phyloP scores from a whole-genome alignment of 495 filamentous ascomycete species.

The Aspergillus kassunensis region DNA sequence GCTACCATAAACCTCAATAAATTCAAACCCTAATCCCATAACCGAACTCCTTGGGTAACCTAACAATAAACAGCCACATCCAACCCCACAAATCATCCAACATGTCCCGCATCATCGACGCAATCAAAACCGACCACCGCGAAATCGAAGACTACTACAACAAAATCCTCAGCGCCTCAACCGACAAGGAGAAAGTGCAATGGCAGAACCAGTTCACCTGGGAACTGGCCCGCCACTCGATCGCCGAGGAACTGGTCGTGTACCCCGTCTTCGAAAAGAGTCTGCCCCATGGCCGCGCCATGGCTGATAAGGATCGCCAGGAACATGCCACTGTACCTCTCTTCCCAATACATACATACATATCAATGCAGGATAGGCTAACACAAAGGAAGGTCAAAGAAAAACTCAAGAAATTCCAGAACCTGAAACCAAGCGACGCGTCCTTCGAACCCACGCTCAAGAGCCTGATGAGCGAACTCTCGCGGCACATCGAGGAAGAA shows the following conservation, averaged over 20 bases:
- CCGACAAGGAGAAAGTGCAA: slow-evolving; percentile 43
- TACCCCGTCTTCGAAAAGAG: slow-evolving; percentile 65
- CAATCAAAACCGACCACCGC: slow-evolving; percentile 60
- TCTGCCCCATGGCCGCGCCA: slow-evolving; percentile 40
- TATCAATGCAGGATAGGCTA: no score
- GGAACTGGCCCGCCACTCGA: slow-evolving; percentile 63
- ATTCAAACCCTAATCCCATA: no score
- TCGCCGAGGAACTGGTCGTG: slow-evolving; percentile 66
- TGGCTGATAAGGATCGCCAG: slow-evolving; percentile 57
- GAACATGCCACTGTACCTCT: slow-evolving; percentile 45
- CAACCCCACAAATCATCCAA: slow-evolving; percentile 1
- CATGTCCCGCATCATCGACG: slow-evolving; percentile 33
- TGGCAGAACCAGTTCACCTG: slow-evolving; percentile 68
- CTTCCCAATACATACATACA: no score
- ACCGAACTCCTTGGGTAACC: no score
- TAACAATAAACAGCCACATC: no score
- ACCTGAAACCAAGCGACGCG: slow-evolving; percentile 40
- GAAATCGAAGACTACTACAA: slow-evolving; percentile 57
- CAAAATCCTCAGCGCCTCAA: slow-evolving; percentile 47
- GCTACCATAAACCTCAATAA: no score
- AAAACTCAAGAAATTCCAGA: slow-evolving; percentile 57
- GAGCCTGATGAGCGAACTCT: slow-evolving; percentile 47
- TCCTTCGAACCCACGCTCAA: slow-evolving; percentile 51
- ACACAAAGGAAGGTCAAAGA: no score
- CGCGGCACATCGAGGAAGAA: slow-evolving; percentile 59